Evolutionary conservation across 2,329 filamentous ascomycete genomes (phyloP), one percentile per base, ranked within the genome.

Genomic region (Trichoderma citrinoviride): DNA sequence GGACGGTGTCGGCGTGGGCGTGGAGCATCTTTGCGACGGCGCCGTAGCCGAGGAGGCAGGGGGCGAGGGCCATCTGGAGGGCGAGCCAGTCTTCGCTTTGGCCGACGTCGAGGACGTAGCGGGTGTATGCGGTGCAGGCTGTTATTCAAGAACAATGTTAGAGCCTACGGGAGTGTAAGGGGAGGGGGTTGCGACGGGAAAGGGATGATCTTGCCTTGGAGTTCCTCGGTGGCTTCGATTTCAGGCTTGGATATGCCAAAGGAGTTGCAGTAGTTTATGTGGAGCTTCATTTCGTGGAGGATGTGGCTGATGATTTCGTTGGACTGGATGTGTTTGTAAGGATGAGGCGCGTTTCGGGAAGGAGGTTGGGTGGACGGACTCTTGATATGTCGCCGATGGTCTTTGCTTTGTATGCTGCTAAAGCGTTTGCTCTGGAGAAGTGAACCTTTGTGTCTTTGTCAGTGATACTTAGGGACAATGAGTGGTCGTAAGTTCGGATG

Each of bases 41-140:
- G 10, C 89, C 89, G 75, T 98, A 97, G 47, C 94, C 94, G n/a
- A 97, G 84, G 37, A 97, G 81, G 74, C 94, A 97, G 0, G 94
- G 93, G 15, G 93, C 87, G 61, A 97, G 82, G 5, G 92, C 89
- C 67, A 97, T 81, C 72, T 97, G 92, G 10, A 98, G 83, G 4
- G 89, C 93, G 50, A 97, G 82, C 88, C 90, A 96, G 78, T 97
- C 93, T 73, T 95, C 87, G 1, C 90, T 92, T 70, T 92, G 87
- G 7, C 94, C 94, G 21, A 97, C 83, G 72, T 98, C 94, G 62
- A 97, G 87, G 27, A 97, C 89, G 75, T 94, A 97, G 74, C 90
- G 80, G 25, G 90, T 93, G 75, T 96, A 95, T 49, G 91, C 91
- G 8, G 88, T 91, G 72, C 90, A 93, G n/a, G 90, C 89, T 83